Conservation (phyloP, 2,329 filamentous ascomycete species). For the Metarhizium sp. region DNA sequence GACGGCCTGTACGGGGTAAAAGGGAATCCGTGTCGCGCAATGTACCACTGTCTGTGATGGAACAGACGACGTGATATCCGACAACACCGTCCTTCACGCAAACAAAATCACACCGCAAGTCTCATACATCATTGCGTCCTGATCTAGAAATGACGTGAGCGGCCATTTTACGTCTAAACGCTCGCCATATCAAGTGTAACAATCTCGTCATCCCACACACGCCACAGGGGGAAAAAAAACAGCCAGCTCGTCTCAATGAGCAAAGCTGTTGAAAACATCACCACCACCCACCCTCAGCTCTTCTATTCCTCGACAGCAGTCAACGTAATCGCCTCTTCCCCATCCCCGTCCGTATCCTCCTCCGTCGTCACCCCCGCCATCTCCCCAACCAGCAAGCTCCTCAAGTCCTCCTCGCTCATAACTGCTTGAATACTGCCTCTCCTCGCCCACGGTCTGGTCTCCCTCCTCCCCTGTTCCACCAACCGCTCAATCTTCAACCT, state of each 20-base stretch:
- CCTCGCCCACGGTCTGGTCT: slow-evolving; percentile 38
- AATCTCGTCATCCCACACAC: no score
- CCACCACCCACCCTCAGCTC: neutral
- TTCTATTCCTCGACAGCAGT: slow-evolving; percentile 16
- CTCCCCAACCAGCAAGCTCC: slow-evolving; percentile 34
- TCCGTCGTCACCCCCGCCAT: slow-evolving; percentile 25
- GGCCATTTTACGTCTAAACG: neutral
- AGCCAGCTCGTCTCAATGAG: no score
- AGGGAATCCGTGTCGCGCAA: no score
- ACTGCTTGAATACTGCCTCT: slow-evolving; percentile 50
- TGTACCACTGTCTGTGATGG: no score
- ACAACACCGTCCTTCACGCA: no score
- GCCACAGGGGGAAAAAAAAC: no score
- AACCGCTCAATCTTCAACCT: slow-evolving; percentile 71
- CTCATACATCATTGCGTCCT: neutral
- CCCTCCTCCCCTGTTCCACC: slow-evolving; percentile 48
- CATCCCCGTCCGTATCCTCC: slow-evolving; percentile 27
- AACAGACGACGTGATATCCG: no score
- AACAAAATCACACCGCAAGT: no score
- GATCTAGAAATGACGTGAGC: neutral
- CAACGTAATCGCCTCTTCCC: slow-evolving; percentile 17
- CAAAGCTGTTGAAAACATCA: neutral
- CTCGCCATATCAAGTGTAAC: neutral
- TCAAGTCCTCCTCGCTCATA: slow-evolving; percentile 50
- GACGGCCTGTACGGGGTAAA: no score